A percentile compares a stretch with the other conserved stretches of the same genome.
Conservation (phyloP, 2,329 filamentous ascomycete genomes). For the Colletotrichum orchidophilum region DNA sequence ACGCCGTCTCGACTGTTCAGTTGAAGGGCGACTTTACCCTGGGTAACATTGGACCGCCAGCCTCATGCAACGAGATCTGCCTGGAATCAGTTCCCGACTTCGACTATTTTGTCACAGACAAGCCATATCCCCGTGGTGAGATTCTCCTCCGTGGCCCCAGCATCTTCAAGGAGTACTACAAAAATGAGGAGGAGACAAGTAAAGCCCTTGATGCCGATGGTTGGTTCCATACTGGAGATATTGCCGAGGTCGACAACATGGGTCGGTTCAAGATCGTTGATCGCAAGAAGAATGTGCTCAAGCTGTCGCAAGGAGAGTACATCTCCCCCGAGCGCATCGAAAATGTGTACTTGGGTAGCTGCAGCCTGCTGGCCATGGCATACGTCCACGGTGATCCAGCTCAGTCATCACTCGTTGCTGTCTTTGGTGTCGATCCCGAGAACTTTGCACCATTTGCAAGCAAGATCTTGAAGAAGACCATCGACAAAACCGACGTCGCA, state of each 20-base stretch:
- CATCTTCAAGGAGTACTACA: conserved; percentile 88
- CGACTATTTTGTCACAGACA: conserved; percentile 89
- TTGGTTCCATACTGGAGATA: conserved; percentile 98
- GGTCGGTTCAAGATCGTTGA: conserved; percentile 95
- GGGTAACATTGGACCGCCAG: conserved; percentile 83
- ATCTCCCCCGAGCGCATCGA: conserved; percentile 97
- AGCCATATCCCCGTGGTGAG: conserved; percentile 90
- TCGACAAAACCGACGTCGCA: conserved; percentile 71
- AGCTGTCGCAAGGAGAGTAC: conserved; percentile 97
- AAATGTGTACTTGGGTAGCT: conserved; percentile 89
- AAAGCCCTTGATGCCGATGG: conserved; percentile 87
- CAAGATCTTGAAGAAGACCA: conserved; percentile 75
- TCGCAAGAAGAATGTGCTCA: conserved; percentile 98
- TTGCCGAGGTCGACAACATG: conserved; percentile 83
- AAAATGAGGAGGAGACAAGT: conserved; percentile 86
- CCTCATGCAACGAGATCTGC: conserved; percentile 76
- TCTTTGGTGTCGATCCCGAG: conserved; percentile 89
- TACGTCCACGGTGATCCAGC: conserved; percentile 92
- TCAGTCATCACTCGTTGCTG: conserved; percentile 82
- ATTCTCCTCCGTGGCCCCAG: conserved; percentile 83
- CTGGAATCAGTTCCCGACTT: conserved; percentile 91
- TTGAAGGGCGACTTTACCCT: conserved; percentile 73
- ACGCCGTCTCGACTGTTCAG: conserved; percentile 80
- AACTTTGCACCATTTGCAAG: conserved; percentile 83
- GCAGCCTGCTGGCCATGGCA: conserved; percentile 78